Evolutionary conservation across 2,329 filamentous ascomycete genomes (phyloP), one percentile per base, ranked within the genome.

Genomic region (Teratosphaeriaceae sp.): DNA sequence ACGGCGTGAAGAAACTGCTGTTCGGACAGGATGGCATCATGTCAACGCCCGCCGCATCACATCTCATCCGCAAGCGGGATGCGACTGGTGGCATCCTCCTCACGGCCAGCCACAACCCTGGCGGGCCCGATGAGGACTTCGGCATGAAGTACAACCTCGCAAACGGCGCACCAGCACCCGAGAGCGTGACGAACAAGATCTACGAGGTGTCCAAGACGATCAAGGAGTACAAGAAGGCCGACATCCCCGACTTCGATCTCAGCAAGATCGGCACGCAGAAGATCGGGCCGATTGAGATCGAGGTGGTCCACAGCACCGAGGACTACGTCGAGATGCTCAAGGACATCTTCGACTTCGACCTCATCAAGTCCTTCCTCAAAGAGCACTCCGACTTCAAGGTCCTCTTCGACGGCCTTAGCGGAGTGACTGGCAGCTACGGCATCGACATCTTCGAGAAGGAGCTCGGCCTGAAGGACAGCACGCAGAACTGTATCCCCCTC

Each of bases 101-200:
- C 69, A 98, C 92, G 50, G 92, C 92, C 56, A 95, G 88, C 66
- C 92, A 98, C 76, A 98, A 98, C 73, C 89, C 92, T 48, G 92
- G 92, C 67, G 92, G 90, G 90, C 92, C 92, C 49, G 84, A 80
- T 57, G 85, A 92, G 65, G 92, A 98, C 70, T 98, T 98, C 60
- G 92, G 92, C 58, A 98, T 98, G 82, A 98, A 98, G 75, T 98
- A 98, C 79, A 98, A 98, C 76, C 76, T 98, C 46, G 76, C 88
- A 66, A 97, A 98, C 63, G 92, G 92, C 58, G 92, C 89, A 44
- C 92, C 92, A 33, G 92, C 92, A 44, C 92, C 92, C 46, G 92
- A 98, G 69, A 84, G 85, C 42, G 87, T 98, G 54, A 98, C 92
- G 55, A 94, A 98, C 80, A 95, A 94, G 74, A 97, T 98, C 66